A percentile compares a stretch with the other conserved stretches of the same genome.
Evolutionary conservation across 1,139 yeast genomes (phyloP).

Genomic region (Kodamaea arcana): DNA sequence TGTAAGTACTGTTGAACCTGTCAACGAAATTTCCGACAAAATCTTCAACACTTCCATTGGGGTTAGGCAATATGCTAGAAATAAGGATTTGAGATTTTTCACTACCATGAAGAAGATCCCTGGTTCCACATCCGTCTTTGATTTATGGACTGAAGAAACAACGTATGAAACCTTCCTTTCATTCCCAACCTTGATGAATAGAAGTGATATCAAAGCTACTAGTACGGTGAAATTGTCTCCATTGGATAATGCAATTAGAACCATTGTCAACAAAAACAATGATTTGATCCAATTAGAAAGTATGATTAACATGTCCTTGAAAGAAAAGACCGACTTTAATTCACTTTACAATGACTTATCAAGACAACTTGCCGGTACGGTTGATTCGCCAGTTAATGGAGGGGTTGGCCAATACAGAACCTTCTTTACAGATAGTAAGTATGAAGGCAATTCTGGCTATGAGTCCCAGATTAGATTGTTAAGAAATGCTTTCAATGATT

Average conservation of each 20-base stretch:
- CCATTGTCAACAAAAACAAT: slow-evolving; percentile 63
- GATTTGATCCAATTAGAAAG: slow-evolving; percentile 69
- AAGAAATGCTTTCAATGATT: slow-evolving; percentile 62
- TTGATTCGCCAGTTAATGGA: slow-evolving; percentile 90
- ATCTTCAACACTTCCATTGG: slow-evolving; percentile 51
- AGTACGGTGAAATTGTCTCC: slow-evolving; percentile 73
- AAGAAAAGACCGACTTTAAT: slow-evolving; percentile 48
- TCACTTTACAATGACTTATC: slow-evolving; percentile 65
- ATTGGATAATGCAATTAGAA: slow-evolving; percentile 72
- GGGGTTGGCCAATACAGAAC: slow-evolving; percentile 83
- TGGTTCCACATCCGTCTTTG: slow-evolving; percentile 68
- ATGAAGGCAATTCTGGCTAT: slow-evolving; percentile 39
- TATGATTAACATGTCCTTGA: slow-evolving; percentile 52
- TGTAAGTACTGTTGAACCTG: slow-evolving; percentile 71
- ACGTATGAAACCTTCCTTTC: slow-evolving; percentile 71
- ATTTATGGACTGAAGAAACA: slow-evolving; percentile 86
- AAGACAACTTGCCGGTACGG: slow-evolving; percentile 79
- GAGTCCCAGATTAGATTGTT: slow-evolving; percentile 46
- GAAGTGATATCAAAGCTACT: slow-evolving; percentile 63
- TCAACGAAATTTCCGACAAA: slow-evolving; percentile 48
- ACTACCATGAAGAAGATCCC: slow-evolving; percentile 69
- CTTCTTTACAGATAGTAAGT: slow-evolving; percentile 50
- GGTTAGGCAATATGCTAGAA: slow-evolving; percentile 66
- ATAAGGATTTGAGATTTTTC: slow-evolving; percentile 67
- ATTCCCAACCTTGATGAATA: slow-evolving; percentile 86